A percentile compares a stretch with the other conserved stretches of the same genome.
phyloP scores from a whole-genome alignment of 139 green algal genomes.

The Micractinium sp. region DNA sequence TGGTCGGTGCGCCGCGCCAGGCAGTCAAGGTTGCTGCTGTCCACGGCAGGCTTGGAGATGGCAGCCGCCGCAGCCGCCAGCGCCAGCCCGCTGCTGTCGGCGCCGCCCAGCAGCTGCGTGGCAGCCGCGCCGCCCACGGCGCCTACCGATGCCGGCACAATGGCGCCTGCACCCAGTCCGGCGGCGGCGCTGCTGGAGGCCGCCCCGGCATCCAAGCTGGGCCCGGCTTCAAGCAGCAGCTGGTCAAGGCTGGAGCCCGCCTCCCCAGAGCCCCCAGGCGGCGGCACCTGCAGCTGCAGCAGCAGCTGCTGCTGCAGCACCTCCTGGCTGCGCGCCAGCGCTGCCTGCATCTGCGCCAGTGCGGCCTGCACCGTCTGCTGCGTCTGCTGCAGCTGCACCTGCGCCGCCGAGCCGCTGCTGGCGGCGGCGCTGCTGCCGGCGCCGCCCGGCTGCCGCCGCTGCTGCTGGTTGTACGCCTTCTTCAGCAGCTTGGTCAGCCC shows the following conservation, averaged over 20 bases:
- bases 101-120: constrained; percentile 7
- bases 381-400: constrained; percentile 34
- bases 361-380: constrained; percentile 46
- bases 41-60: constrained; percentile 24
- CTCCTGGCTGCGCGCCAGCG: constrained; percentile 41
- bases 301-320: constrained; percentile 50
- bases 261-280: not conserved
- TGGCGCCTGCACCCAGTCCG: too few relatives aligned
- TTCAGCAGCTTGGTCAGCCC: constrained; percentile 64
- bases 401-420: not conserved
- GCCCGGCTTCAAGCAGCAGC: not conserved
- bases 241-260: not conserved
- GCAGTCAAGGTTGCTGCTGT: constrained; percentile 44
- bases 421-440: not conserved
- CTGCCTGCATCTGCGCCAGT: constrained; percentile 43
- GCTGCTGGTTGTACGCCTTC: constrained; percentile 54
- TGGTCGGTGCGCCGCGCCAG: constrained; percentile 56
- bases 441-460: constrained; percentile 10
- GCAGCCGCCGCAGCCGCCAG: constrained; percentile 15
- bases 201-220: too few relatives aligned
- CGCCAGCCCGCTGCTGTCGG: constrained; percentile 17
- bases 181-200: too few relatives aligned
- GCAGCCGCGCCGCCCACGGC: too few relatives aligned
- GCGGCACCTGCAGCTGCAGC: constrained; percentile 36
- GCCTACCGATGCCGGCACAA: too few relatives aligned